A percentile compares a stretch with the other conserved stretches of the same genome.
phyloP scores from a whole-genome alignment of 352 stramenopile species.

The Globisporangium megalacanthum region DNA sequence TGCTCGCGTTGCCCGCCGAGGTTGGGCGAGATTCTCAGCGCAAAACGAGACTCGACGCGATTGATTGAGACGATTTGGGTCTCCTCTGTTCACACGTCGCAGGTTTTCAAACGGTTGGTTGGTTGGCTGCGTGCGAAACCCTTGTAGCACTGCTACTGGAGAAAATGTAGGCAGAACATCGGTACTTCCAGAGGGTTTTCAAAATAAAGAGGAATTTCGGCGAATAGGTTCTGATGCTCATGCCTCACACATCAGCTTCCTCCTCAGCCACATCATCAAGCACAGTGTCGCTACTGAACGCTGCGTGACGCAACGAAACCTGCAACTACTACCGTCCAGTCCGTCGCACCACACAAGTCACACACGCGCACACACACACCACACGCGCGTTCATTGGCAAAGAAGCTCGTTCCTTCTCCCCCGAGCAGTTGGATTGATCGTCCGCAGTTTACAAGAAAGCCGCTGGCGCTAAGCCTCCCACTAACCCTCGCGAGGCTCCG shows the following conservation, averaged over 20 bases:
- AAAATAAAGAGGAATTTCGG: not conserved
- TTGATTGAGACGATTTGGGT: not conserved
- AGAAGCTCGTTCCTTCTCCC: slow-evolving; percentile 16
- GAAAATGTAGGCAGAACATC: not conserved
- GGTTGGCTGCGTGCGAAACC: slow-evolving; percentile 6
- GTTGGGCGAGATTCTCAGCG: too few species aligned
- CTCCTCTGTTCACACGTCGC: slow-evolving; percentile 10
- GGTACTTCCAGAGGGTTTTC: too few species aligned
- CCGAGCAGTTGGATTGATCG: slow-evolving; percentile 19
- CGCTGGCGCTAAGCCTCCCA: slow-evolving; percentile 1
- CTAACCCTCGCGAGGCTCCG: slow-evolving; percentile 9
- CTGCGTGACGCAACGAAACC: too few species aligned
- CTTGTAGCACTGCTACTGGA: not conserved
- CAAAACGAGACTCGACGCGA: too few species aligned
- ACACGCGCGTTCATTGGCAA: slow-evolving; percentile 17
- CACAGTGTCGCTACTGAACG: too few species aligned
- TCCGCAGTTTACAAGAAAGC: slow-evolving; percentile 7
- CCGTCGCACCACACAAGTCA: not conserved
- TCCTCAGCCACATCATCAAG: not conserved
- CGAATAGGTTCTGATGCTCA: too few species aligned
- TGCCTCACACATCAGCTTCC: too few species aligned
- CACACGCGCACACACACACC: not conserved
- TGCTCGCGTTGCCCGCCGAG: slow-evolving; percentile 5
- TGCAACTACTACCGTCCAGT: too few species aligned
- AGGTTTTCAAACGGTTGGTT: slow-evolving; percentile 8